Conservation (phyloP, 805 yeast genomes). For the Saturnispora galanensis region DNA sequence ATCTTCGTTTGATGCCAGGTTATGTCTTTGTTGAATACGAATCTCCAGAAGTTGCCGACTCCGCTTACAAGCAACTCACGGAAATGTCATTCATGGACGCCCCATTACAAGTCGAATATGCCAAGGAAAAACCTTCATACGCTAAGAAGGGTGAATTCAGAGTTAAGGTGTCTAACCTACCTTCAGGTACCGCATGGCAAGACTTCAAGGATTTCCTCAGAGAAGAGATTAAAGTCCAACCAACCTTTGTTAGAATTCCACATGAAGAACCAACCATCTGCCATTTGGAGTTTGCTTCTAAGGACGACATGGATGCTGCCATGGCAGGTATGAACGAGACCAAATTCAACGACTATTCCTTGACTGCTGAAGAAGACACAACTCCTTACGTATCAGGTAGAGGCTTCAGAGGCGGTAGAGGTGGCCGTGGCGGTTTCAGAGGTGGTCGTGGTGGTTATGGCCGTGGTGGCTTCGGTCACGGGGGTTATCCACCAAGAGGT, state of each 20-base stretch:
- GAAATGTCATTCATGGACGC: conserved; percentile 42
- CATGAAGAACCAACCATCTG: conserved; percentile 36
- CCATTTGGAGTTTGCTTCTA: conserved; percentile 47
- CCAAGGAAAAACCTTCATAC: conserved; percentile 39
- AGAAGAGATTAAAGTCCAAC: conserved; percentile 54
- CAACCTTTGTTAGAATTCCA: conserved; percentile 51
- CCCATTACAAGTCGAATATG: conserved; percentile 42
- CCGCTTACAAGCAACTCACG: conserved; percentile 38
- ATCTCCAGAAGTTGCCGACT: conserved; percentile 43
- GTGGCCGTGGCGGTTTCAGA: conserved; percentile 37
- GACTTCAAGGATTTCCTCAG: conserved; percentile 84
- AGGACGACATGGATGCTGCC: conserved; percentile 70
- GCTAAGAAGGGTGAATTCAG: conserved; percentile 67
- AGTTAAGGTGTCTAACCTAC: conserved; percentile 58
- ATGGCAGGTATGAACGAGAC: conserved; percentile 61
- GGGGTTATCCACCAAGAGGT: conserved; percentile 13
- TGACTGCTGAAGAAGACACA: conserved; percentile 72
- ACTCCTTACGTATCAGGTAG: conserved; percentile 36
- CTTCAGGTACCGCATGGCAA: conserved; percentile 78
- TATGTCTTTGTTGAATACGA: conserved; percentile 85
- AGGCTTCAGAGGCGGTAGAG: conserved; percentile 20
- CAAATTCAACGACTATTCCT: conserved; percentile 53
- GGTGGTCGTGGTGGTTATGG: conserved; percentile 35
- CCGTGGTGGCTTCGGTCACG: conserved; percentile 31
- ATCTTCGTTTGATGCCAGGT: conserved; percentile 67